These are phyloP conservation scores for Phalaenopsis aphrodite DNA, from an alignment of 106 monocot species.

Conservation along the genomic window DNA sequence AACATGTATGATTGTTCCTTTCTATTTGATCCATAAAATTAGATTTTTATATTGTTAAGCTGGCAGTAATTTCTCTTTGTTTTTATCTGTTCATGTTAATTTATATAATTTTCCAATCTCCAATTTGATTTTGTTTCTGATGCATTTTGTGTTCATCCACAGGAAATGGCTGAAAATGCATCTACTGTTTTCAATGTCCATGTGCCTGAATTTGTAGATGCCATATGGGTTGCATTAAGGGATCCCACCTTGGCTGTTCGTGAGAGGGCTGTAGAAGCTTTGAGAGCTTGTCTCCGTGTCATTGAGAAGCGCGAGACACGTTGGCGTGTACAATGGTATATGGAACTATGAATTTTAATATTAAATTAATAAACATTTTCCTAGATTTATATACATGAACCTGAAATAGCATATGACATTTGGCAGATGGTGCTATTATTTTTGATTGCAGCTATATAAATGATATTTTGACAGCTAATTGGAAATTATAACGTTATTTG, in stretches of 20 bases:
- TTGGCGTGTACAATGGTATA: constrained; percentile 80
- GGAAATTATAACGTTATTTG: neutral
- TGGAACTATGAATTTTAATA: constrained; percentile 3
- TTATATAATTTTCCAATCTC: neutral
- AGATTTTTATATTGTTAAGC: neutral
- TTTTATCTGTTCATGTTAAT: neutral
- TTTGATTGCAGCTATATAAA: neutral
- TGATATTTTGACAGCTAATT: neutral
- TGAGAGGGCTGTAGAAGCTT: constrained; percentile 68
- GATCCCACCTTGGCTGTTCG: constrained; percentile 57
- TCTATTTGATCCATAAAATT: neutral
- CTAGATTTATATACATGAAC: neutral
- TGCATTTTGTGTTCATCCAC: constrained; percentile 17
- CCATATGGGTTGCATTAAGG: constrained; percentile 90
- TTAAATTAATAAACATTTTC: neutral
- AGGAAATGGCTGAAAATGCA: constrained; percentile 99
- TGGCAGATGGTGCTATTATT: neutral
- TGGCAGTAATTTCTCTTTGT: neutral
- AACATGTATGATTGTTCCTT: neutral
- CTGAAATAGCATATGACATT: neutral
- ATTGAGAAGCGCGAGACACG: constrained; percentile 80
- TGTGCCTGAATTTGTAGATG: constrained; percentile 97
- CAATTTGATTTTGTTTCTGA: neutral
- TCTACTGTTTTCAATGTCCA: constrained; percentile 99
- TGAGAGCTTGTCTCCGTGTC: constrained; percentile 75